Evolutionary conservation across 139 green algal genomes (phyloP).

Genomic region (Chlorella sp.): DNA sequence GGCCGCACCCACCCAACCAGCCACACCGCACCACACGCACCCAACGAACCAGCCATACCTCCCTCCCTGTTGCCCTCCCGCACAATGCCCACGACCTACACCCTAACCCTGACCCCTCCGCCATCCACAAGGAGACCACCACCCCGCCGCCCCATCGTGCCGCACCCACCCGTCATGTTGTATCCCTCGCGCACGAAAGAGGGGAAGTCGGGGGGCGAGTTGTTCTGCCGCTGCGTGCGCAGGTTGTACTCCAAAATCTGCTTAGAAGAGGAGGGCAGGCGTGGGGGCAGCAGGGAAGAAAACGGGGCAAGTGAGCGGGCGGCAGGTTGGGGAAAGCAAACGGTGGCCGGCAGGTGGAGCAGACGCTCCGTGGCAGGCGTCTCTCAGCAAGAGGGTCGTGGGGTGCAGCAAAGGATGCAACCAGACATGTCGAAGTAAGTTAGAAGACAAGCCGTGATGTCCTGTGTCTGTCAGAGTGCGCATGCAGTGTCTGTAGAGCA

Average conservation of each 20-base stretch:
- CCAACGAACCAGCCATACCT: too few species aligned
- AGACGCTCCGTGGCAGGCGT: too few species aligned
- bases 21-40: too few species aligned
- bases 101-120: too few species aligned
- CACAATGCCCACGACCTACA: too few species aligned
- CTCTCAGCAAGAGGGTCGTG: too few species aligned
- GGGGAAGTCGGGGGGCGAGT: constrained; percentile 82
- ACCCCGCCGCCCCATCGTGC: background rate
- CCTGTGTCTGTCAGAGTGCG: background rate
- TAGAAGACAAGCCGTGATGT: background rate
- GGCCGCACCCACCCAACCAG: too few species aligned
- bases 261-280: background rate
- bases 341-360: too few species aligned
- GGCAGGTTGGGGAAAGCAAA: too few species aligned
- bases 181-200: constrained; percentile 91
- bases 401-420: background rate
- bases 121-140: background rate
- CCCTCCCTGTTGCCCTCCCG: too few species aligned
- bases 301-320: too few species aligned
- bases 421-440: background rate
- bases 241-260: constrained; percentile 80
- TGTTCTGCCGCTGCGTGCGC: constrained; percentile 88
- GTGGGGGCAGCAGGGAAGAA: background rate
- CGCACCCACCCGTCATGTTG: constrained; percentile 75
- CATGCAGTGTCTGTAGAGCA: background rate